Evolutionary conservation across 305 asterid genomes (phyloP).

Genomic region (Fraxinus latifolia): DNA sequence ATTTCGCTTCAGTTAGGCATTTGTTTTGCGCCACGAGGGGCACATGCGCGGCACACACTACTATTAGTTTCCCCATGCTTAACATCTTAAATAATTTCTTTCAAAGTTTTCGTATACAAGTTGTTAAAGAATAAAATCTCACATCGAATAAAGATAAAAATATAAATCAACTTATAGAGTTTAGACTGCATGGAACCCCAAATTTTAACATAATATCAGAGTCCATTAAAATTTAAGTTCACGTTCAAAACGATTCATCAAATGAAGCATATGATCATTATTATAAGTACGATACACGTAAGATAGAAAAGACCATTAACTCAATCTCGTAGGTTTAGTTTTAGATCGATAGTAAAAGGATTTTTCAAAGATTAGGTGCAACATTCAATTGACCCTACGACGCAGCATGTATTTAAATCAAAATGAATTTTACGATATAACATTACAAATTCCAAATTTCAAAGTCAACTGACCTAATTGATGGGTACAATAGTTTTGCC

Average conservation of each 20-base stretch:
- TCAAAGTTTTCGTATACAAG: neutral
- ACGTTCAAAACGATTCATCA: neutral
- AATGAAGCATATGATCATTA: neutral
- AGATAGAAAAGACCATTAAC: no score
- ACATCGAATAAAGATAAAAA: no score
- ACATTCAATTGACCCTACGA: neutral
- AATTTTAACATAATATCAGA: no score
- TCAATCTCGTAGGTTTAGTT: neutral
- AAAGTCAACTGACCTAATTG: neutral
- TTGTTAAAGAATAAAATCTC: no score
- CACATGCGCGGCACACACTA: neutral
- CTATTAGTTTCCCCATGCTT: neutral
- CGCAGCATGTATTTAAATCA: neutral
- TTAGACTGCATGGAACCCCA: no score
- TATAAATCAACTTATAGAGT: no score
- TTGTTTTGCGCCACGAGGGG: conserved; percentile 2
- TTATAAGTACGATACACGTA: no score
- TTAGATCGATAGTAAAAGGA: neutral
- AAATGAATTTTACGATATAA: neutral
- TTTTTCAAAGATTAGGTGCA: neutral
- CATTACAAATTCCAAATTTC: no score
- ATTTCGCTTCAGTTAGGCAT: neutral
- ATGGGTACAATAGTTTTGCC: neutral
- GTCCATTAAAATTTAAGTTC: neutral
- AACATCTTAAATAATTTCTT: neutral